Evolutionary conservation across 768 basidiomycete genomes (phyloP), one percentile per base, ranked within the genome.

Genomic region (Paxillus involutus): DNA sequence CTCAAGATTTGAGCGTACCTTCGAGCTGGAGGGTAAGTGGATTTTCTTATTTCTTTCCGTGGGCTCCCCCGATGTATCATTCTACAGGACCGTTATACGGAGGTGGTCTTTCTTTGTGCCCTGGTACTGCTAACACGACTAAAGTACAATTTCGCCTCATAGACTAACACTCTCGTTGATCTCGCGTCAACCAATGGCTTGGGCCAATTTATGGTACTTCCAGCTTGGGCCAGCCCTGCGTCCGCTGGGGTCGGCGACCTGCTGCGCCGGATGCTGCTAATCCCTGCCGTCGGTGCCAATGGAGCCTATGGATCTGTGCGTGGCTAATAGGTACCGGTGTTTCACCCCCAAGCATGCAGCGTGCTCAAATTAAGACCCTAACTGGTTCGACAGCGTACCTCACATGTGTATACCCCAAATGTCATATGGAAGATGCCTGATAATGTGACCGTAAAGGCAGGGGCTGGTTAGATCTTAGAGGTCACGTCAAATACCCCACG

Each of bases 191-290:
- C 26, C 26, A 56, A 46, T 13, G 42, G 46, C 13, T 52, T 39
- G 11, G 45, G 41, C 39, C 26, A 29, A 46, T 30, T 37, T 29
- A 21, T 48, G 52, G 55, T 56, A 44, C 40, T 53, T 32, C 55
- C 52, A 7, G 56, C 51, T 13, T 57, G 49, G 54, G 29, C n/a
- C 21, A 43, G 54, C 17, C 54, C 54, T 48, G 24, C 43, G 45
- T 50, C 47, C 29, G 46, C 6, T 53, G 52, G 41, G 41, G 56
- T 11, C 52, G 53, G 26, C 4, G 26, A 24, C 45, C 54, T 35
- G 52, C 46, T 24, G 45, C 41, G 2, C 17, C 29, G 6, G 46
- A 48, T 32, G 40, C 21, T 53, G 12, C 43, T 48, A 30, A 40
- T 53, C 26, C 48, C 55, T 24, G 46, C 29, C 30, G 35, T 53